Base-by-base conservation (phyloP, 2,329 filamentous ascomycete genomes). In the Gaeumannomyces sp. region DNA sequence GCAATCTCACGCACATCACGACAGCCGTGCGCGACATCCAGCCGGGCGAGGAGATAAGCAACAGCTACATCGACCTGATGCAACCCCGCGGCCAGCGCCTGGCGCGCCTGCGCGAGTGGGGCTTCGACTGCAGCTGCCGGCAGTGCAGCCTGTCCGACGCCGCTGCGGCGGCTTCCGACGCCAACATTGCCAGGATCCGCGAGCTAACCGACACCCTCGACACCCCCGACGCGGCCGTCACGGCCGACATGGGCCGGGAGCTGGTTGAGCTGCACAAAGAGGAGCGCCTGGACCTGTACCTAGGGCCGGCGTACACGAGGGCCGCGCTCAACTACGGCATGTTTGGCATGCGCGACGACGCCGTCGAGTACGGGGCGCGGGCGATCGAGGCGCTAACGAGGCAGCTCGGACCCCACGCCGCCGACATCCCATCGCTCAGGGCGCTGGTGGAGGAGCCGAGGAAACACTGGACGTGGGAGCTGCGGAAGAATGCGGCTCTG, bases 261-360 rank as follows among this genome's bases (percentile, higher is more conserved):
- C 69, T 76, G 60, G 69, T 74, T 28, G 63, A 65, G 11, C 68
- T 78, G 35, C 76, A 78, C 66, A 68, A 71, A 31, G 67, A 70
- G 13, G 76, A 78, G 65, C 62, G 70, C 5, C 68, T 79, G 13
- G 65, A 74, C 27, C 70, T 71, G 16, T 73, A 76, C 45, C 66
- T 78, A 7, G 75, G 72, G 1, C 71, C 70, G n/a, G 74, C 73
- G 4, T 75, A 76, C 64, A 76, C 74, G 2, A 70, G 74, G 0
- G 77, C 77, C 1, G 77, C 77, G 25, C 69, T 79, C n/a, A 76
- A 78, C 59, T 76, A 71, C 53, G 73, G 74, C 14, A 71, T 77
- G 63, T 75, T 77, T 65, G 76, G 73, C 16, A 70, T 74, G 35
- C 73, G 73, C 65, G 70, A 70, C 45, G 69, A 70, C 65, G 72